phyloP scores from a whole-genome alignment of 352 stramenopile species.

The Globisporangium cederbergense region DNA sequence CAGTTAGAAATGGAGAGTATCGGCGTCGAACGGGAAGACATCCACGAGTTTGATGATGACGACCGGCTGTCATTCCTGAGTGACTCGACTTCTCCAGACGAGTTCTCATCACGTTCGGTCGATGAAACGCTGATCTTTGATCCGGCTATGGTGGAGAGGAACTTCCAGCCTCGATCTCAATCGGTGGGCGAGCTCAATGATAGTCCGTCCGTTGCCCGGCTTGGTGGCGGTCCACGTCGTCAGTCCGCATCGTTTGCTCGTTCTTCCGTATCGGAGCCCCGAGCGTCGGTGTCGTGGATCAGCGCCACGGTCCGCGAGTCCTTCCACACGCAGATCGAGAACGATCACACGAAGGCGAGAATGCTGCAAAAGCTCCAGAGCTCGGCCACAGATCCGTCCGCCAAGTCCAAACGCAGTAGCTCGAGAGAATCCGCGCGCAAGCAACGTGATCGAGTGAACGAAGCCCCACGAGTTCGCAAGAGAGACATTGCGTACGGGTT shows the following conservation, averaged over 20 bases:
- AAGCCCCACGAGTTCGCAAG: conserved; percentile 46
- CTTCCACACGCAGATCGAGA: conserved; percentile 52
- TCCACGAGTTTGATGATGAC: conserved; percentile 29
- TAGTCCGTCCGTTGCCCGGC: background rate
- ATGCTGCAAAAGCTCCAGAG: conserved; percentile 66
- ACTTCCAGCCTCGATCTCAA: conserved; percentile 10
- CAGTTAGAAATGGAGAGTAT: conserved; percentile 72
- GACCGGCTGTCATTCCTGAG: conserved; percentile 34
- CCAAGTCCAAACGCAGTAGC: conserved; percentile 11
- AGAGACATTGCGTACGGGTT: conserved; percentile 68
- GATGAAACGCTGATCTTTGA: conserved; percentile 12
- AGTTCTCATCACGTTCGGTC: background rate
- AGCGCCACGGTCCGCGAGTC: conserved; percentile 36
- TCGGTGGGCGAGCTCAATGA: conserved; percentile 13
- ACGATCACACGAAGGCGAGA: conserved; percentile 51
- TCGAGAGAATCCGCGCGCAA: conserved; percentile 10
- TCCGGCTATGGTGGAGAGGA: conserved; percentile 3
- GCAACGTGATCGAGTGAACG: background rate
- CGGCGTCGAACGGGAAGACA: conserved; percentile 35
- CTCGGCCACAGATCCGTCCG: conserved; percentile 26
- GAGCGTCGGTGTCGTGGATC: conserved; percentile 28
- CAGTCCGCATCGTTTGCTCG: conserved; percentile 34
- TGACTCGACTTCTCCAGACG: conserved; percentile 21
- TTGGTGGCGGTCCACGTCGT: conserved; percentile 2
- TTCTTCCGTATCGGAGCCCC: conserved; percentile 32